These are phyloP conservation scores for Penicillium riverlandense DNA, from an alignment of 495 filamentous ascomycete species.

Conservation along the genomic window DNA sequence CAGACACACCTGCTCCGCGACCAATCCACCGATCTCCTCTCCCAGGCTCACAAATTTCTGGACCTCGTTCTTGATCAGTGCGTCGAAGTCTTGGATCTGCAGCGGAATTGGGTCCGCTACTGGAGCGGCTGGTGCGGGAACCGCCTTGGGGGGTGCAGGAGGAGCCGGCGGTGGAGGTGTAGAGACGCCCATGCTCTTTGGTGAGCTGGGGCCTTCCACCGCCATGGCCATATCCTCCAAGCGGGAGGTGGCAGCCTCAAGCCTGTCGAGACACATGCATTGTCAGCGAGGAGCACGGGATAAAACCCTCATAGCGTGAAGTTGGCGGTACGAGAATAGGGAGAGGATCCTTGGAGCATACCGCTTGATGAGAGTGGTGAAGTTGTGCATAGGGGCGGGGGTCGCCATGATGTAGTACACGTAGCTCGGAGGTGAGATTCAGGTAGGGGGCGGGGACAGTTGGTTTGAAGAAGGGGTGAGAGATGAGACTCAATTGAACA, in stretches of 20 bases:
- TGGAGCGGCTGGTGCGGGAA: conserved; percentile 37
- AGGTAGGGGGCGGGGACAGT: conserved; percentile 2
- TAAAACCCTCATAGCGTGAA: not conserved
- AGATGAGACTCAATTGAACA: conserved; percentile 7
- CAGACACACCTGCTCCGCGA: conserved; percentile 67
- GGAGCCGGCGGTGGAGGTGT: conserved; percentile 27
- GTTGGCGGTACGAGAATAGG: not conserved
- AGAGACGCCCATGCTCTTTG: conserved; percentile 37
- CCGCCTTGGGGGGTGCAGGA: conserved; percentile 30
- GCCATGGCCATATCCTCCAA: conserved; percentile 91
- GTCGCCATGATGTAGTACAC: conserved; percentile 43
- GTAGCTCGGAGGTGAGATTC: conserved; percentile 9
- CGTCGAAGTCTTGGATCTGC: conserved; percentile 78
- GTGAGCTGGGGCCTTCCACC: conserved; percentile 47
- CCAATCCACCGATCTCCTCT: conserved; percentile 63
- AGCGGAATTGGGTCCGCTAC: conserved; percentile 59
- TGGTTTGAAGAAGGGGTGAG: conserved; percentile 8
- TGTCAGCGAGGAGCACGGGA: conserved; percentile 15
- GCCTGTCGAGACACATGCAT: conserved; percentile 45
- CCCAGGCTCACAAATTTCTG: conserved; percentile 72
- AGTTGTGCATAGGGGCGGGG: conserved; percentile 78
- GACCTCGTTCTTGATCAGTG: conserved; percentile 66
- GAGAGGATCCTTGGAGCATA: conserved; percentile 32
- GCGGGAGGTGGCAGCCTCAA: conserved; percentile 94
- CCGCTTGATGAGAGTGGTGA: conserved; percentile 98